These are phyloP conservation scores for Botrytis elliptica DNA, from an alignment of 2,329 filamentous ascomycete species.

Conservation along the genomic window DNA sequence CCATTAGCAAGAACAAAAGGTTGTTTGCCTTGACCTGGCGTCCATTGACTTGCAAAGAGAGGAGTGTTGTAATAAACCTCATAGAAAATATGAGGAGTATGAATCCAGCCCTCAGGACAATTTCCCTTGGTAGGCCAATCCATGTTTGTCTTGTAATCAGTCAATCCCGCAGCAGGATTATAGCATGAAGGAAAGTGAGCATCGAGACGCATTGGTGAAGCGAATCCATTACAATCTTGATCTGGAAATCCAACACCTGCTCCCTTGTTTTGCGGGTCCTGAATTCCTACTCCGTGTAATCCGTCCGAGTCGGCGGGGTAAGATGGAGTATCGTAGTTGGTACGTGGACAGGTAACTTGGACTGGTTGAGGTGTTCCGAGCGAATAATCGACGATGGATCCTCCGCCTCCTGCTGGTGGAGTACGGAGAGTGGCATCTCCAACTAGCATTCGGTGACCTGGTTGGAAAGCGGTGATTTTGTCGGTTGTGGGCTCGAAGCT, in stretches of 20 bases:
- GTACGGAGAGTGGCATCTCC: constrained; percentile 67
- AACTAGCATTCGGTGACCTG: constrained; percentile 77
- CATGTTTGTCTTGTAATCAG: constrained; percentile 63
- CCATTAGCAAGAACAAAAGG: constrained; percentile 78
- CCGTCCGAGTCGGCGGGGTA: constrained; percentile 58
- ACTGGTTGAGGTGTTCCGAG: constrained; percentile 53
- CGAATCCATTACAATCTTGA: constrained; percentile 62
- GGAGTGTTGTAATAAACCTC: constrained; percentile 83
- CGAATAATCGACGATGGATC: constrained; percentile 50
- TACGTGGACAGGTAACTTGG: constrained; percentile 61
- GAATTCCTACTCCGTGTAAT: constrained; percentile 51
- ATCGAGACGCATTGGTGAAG: constrained; percentile 71
- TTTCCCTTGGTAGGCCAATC: constrained; percentile 73
- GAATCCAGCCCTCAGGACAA: constrained; percentile 69
- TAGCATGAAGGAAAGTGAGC: constrained; percentile 88
- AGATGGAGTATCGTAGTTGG: constrained; percentile 44
- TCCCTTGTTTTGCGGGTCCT: constrained; percentile 53
- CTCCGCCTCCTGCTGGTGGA: constrained; percentile 54
- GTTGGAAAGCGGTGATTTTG: constrained; percentile 69
- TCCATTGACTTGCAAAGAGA: constrained; percentile 59
- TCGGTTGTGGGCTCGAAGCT: constrained; percentile 63
- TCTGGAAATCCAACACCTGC: constrained; percentile 67
- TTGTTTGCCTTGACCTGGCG: constrained; percentile 60
- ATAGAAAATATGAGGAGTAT: constrained; percentile 74
- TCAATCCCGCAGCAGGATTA: constrained; percentile 62